phyloP scores from a whole-genome alignment of 2,329 filamentous ascomycete species.

The Dothistroma pini region DNA sequence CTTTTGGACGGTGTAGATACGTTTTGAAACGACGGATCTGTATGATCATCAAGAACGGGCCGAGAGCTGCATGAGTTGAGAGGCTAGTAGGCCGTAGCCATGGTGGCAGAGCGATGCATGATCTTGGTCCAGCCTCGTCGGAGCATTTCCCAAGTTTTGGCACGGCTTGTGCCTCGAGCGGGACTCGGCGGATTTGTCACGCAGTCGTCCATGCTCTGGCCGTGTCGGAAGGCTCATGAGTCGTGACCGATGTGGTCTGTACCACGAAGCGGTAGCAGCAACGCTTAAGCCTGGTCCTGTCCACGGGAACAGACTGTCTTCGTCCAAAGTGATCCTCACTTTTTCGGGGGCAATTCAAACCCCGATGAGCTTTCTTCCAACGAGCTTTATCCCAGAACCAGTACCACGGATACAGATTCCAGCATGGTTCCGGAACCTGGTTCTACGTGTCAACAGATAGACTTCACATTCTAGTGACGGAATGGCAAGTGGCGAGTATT shows the following conservation, averaged over 20 bases:
- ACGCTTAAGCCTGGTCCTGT: too few relatives aligned
- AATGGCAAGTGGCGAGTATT: neutral
- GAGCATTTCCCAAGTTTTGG: neutral
- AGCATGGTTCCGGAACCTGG: neutral
- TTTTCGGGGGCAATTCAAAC: neutral
- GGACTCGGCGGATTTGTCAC: too few relatives aligned
- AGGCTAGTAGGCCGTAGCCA: neutral
- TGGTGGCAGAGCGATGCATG: neutral
- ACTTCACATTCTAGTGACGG: neutral
- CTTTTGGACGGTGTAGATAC: neutral
- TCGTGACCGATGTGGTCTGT: too few relatives aligned
- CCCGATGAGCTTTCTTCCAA: neutral
- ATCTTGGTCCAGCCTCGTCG: neutral
- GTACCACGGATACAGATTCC: neutral
- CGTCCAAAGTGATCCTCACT: too few relatives aligned
- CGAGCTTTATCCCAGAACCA: neutral
- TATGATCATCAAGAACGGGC: neutral
- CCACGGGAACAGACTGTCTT: too few relatives aligned
- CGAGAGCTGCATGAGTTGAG: neutral
- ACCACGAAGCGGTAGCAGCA: too few relatives aligned
- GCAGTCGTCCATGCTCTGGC: neutral
- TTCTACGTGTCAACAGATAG: neutral
- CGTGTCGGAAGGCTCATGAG: neutral
- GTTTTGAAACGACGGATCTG: neutral
- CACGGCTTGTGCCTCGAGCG: neutral